Evolutionary conservation across 225 moss, liverwort and hornwort genomes (phyloP).

Genomic region (Sphagnum tenellum): DNA sequence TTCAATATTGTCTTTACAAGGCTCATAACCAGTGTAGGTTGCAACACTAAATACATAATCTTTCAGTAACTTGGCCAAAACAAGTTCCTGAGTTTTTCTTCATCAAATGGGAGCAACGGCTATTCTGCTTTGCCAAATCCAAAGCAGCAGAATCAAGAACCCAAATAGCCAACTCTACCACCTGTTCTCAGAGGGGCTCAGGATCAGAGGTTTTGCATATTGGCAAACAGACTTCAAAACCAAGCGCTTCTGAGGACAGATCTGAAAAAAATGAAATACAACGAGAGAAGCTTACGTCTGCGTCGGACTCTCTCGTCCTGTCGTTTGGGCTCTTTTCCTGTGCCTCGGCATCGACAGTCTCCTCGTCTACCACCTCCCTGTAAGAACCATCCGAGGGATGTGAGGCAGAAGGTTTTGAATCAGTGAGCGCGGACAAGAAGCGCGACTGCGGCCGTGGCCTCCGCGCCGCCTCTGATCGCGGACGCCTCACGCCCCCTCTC

Average conservation of each 20-base stretch:
- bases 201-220: too few relatives aligned
- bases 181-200: too few relatives aligned
- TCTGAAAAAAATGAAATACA: neutral
- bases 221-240: too few relatives aligned
- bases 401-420: constrained; percentile 31
- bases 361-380: constrained; percentile 37
- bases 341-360: constrained; percentile 8
- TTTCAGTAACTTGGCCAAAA: too few relatives aligned
- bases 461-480: constrained; percentile 58
- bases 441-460: constrained; percentile 50
- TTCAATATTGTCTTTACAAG: too few relatives aligned
- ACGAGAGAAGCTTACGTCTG: constrained; percentile 19
- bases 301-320: constrained; percentile 24
- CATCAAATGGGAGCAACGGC: too few relatives aligned
- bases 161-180: neutral
- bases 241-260: neutral
- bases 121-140: neutral
- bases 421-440: constrained; percentile 13
- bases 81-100: too few relatives aligned
- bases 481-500: constrained; percentile 55
- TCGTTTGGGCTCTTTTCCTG: constrained; percentile 27
- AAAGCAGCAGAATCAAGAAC: neutral
- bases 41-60: too few relatives aligned
- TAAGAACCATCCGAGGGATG: constrained; percentile 36
- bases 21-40: too few relatives aligned